Evolutionary conservation across 805 yeast genomes (phyloP).

Genomic region (Metschnikowia kofuensis): DNA sequence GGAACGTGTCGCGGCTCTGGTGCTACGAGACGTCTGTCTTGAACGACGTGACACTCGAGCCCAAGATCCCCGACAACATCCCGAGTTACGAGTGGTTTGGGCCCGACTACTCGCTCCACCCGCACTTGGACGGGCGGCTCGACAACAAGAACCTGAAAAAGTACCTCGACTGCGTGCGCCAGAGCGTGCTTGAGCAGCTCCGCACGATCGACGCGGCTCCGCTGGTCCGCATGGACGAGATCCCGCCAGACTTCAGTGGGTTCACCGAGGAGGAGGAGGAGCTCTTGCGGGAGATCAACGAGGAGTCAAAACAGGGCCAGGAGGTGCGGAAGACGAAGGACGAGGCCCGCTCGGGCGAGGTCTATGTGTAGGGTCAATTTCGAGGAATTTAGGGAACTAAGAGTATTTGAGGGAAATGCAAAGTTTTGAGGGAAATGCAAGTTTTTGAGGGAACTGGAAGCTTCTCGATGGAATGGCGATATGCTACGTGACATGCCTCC

Average conservation of each 20-base stretch:
- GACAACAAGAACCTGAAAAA: conserved; percentile 85
- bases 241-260: conserved; percentile 66
- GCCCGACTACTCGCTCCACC: conserved; percentile 89
- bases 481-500: too few relatives aligned
- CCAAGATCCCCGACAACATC: conserved; percentile 55
- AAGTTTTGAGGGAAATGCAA: too few relatives aligned
- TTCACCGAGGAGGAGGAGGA: conserved; percentile 43
- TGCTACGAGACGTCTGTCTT: conserved; percentile 86
- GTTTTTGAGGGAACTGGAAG: too few relatives aligned
- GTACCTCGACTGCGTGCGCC: conserved; percentile 75
- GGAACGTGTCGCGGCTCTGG: conserved; percentile 94
- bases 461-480: too few relatives aligned
- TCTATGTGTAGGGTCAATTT: conserved; percentile 10
- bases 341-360: conserved; percentile 25
- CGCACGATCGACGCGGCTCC: conserved; percentile 88
- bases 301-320: conserved; percentile 23
- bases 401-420: too few relatives aligned
- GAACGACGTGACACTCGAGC: conserved; percentile 53
- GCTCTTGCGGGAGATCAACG: conserved; percentile 35
- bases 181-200: conserved; percentile 75
- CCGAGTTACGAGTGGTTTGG: conserved; percentile 84
- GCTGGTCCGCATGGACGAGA: conserved; percentile 85
- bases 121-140: conserved; percentile 49
- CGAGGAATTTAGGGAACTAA: background rate
- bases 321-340: conserved; percentile 19